phyloP scores from a whole-genome alignment of 495 filamentous ascomycete genomes.

The Coniosporium apollinis region DNA sequence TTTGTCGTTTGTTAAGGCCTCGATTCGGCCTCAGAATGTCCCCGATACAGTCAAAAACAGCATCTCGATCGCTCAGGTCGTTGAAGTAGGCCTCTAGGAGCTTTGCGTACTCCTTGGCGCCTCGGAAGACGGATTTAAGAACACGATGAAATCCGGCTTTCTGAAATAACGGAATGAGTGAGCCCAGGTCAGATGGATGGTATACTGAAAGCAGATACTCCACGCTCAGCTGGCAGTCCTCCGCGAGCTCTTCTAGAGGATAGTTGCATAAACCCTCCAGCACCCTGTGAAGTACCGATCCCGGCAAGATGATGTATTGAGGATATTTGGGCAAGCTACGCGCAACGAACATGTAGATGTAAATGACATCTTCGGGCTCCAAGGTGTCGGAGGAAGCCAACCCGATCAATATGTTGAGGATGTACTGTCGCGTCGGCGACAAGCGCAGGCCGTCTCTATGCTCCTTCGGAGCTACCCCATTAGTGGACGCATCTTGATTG shows the following conservation, averaged over 20 bases:
- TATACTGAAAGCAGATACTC: constrained; percentile 92
- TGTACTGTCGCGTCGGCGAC: constrained; percentile 75
- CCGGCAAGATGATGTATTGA: constrained; percentile 82
- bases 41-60: constrained; percentile 62
- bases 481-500: constrained; percentile 32
- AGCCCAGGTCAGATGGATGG: constrained; percentile 64
- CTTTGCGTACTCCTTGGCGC: constrained; percentile 64
- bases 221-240: constrained; percentile 87
- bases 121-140: constrained; percentile 70
- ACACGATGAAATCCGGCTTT: constrained; percentile 84
- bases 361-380: constrained; percentile 67
- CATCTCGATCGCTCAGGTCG: constrained; percentile 55
- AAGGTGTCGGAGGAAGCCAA: constrained; percentile 66
- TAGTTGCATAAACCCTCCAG: constrained; percentile 71
- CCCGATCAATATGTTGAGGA: constrained; percentile 76
- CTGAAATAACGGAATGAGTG: constrained; percentile 58
- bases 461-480: constrained; percentile 22
- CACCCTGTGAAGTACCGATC: constrained; percentile 65
- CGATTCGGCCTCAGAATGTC: constrained; percentile 60
- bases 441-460: constrained; percentile 34
- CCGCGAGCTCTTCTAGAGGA: constrained; percentile 62
- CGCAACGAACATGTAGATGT: constrained; percentile 94
- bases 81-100: constrained; percentile 73
- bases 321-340: constrained; percentile 93
- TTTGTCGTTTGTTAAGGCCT: constrained; percentile 55